A percentile compares a stretch with the other conserved stretches of the same genome.
phyloP scores from a whole-genome alignment of 2,329 filamentous ascomycete genomes.

The Ophiocordyceps australis region DNA sequence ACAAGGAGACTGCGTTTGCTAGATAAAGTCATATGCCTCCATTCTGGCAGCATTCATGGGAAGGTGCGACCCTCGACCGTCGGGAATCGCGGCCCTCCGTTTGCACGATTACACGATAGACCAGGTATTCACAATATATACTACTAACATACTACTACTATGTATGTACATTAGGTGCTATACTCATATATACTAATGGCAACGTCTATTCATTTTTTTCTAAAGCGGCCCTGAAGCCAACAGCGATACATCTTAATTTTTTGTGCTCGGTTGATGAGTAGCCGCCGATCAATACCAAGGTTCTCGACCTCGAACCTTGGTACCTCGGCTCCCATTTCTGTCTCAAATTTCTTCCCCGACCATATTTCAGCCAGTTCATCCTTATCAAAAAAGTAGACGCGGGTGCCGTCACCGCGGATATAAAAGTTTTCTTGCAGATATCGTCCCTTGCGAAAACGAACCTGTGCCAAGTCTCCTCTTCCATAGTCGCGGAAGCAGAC shows the following conservation, averaged over 20 bases:
- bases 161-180: too few relatives aligned
- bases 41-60: too few relatives aligned
- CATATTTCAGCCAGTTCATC: constrained; percentile 70
- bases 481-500: constrained; percentile 96
- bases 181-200: too few relatives aligned
- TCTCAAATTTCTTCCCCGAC: constrained; percentile 25
- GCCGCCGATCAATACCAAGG: constrained; percentile 67
- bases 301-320: constrained; percentile 52
- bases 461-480: constrained; percentile 85
- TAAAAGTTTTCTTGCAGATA: constrained; percentile 97
- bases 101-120: too few relatives aligned
- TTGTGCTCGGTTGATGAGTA: constrained; percentile 81
- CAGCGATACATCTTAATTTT: constrained; percentile 97
- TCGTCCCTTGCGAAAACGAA: constrained; percentile 87
- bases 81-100: too few relatives aligned
- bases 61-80: too few relatives aligned
- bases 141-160: too few relatives aligned
- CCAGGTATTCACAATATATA: too few relatives aligned
- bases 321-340: constrained; percentile 8
- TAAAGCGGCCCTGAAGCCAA: constrained; percentile 79
- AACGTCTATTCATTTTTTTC: too few relatives aligned
- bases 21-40: too few relatives aligned
- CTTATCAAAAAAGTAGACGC: constrained; percentile 93
- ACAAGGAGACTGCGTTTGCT: too few relatives aligned
- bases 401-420: constrained; percentile 81